Evolutionary conservation across 1,284 basidiomycete genomes (phyloP).

Genomic region (Trichosporon inkin): DNA sequence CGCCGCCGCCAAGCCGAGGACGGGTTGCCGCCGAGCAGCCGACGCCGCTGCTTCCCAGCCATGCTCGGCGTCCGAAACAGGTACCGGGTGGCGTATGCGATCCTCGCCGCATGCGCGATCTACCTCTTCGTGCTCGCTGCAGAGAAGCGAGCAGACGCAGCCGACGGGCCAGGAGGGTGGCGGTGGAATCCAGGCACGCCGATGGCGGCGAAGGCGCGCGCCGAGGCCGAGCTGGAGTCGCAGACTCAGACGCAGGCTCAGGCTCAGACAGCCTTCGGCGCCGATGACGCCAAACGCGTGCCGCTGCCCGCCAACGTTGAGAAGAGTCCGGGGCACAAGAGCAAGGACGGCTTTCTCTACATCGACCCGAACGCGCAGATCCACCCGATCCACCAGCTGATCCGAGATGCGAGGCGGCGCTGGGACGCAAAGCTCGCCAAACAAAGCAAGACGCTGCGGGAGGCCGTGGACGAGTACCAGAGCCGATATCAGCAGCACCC

Average conservation of each 20-base stretch:
- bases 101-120: neutral
- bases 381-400: constrained; percentile 59
- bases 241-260: neutral
- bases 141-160: neutral
- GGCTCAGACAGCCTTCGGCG: neutral
- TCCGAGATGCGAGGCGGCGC: constrained; percentile 52
- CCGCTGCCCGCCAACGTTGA: neutral
- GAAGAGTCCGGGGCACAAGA: constrained; percentile 17
- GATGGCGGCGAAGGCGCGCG: neutral
- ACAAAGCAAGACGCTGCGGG: constrained; percentile 56
- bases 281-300: neutral
- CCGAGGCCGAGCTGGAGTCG: neutral
- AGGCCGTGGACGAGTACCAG: constrained; percentile 59
- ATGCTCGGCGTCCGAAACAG: neutral
- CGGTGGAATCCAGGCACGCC: neutral
- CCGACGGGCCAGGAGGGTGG: neutral
- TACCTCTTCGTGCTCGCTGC: neutral
- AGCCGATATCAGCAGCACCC: constrained; percentile 48
- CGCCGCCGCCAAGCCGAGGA: neutral
- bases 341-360: constrained; percentile 29
- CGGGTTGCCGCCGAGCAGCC: neutral
- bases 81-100: neutral
- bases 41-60: neutral
- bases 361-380: constrained; percentile 24
- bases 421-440: constrained; percentile 57